A percentile compares a stretch with the other conserved stretches of the same genome.
phyloP scores from a whole-genome alignment of 139 green algal genomes.

The Pycnococcus provasolii region DNA sequence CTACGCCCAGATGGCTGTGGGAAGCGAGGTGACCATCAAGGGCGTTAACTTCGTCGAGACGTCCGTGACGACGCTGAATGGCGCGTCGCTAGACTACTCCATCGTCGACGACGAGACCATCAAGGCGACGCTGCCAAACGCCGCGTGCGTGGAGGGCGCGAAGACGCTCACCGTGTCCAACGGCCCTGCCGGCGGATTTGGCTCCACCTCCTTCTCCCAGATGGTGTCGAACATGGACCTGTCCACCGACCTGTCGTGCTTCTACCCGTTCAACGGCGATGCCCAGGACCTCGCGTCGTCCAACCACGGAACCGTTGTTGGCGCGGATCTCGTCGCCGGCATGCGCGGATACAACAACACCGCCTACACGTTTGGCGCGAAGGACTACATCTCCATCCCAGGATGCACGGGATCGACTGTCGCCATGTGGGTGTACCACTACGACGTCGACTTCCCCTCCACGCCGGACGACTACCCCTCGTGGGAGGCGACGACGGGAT shows the following conservation, averaged over 20 bases:
- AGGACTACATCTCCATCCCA: slow-evolving; percentile 9
- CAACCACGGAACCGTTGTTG: slow-evolving; percentile 1
- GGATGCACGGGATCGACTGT: slow-evolving; percentile 4
- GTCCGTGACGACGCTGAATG: too few species aligned
- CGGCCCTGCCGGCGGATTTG: not conserved
- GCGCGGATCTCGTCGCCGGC: not conserved
- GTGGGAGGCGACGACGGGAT: slow-evolving; percentile 15
- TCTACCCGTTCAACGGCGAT: slow-evolving; percentile 11
- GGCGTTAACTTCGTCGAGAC: slow-evolving; percentile 21
- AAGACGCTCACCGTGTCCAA: not conserved
- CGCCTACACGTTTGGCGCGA: not conserved
- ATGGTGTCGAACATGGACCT: slow-evolving; percentile 7
- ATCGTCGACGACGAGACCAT: not conserved
- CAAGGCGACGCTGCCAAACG: not conserved
- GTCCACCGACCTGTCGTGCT: slow-evolving; percentile 17
- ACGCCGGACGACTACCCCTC: not conserved
- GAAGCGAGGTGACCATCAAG: slow-evolving; percentile 13
- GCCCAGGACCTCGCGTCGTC: not conserved
- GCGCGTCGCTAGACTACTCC: not conserved
- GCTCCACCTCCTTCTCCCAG: slow-evolving; percentile 6
- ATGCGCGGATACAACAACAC: not conserved
- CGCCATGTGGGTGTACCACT: slow-evolving; percentile 24
- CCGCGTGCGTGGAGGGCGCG: not conserved
- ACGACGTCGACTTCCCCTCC: slow-evolving; percentile 12
- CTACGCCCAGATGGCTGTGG: not conserved